A percentile compares a stretch with the other conserved stretches of the same genome.
phyloP scores from a whole-genome alignment of 2,329 filamentous ascomycete genomes.

The Domatiomyces globalis region DNA sequence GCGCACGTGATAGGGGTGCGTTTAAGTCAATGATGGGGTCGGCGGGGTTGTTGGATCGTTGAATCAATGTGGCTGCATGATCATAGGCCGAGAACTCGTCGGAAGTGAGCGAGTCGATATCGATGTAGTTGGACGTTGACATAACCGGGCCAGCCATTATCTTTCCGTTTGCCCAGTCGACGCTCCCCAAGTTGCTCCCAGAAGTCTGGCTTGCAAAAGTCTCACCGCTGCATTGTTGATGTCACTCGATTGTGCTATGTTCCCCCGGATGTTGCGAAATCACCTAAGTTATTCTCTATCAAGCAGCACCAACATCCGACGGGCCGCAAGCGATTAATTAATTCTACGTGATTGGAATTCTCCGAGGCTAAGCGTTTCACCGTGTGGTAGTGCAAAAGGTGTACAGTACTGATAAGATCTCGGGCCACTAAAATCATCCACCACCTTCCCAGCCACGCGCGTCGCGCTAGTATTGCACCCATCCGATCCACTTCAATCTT shows the following conservation, averaged over 20 bases:
- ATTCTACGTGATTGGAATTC: not conserved
- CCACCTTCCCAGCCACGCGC: too few species aligned
- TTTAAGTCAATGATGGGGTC: conserved; percentile 86
- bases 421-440: too few species aligned
- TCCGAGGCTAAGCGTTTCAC: too few species aligned
- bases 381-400: too few species aligned
- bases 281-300: not conserved
- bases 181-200: too few species aligned
- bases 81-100: conserved; percentile 64
- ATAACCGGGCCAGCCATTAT: not conserved
- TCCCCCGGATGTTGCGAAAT: not conserved
- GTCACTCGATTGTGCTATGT: not conserved
- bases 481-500: too few species aligned
- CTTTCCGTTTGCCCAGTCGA: not conserved
- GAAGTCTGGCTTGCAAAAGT: too few species aligned
- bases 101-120: conserved; percentile 82
- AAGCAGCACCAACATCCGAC: not conserved
- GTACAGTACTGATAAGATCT: too few species aligned
- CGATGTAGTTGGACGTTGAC: conserved; percentile 51
- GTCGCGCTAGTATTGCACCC: too few species aligned
- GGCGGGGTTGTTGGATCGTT: conserved; percentile 79
- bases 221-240: not conserved
- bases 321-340: not conserved
- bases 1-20: conserved; percentile 78
- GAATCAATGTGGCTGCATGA: conserved; percentile 81